Evolutionary conservation across 1,284 basidiomycete species (phyloP), one percentile per base, ranked within the genome.

Genomic region (Microbotryomycetes sp.): DNA sequence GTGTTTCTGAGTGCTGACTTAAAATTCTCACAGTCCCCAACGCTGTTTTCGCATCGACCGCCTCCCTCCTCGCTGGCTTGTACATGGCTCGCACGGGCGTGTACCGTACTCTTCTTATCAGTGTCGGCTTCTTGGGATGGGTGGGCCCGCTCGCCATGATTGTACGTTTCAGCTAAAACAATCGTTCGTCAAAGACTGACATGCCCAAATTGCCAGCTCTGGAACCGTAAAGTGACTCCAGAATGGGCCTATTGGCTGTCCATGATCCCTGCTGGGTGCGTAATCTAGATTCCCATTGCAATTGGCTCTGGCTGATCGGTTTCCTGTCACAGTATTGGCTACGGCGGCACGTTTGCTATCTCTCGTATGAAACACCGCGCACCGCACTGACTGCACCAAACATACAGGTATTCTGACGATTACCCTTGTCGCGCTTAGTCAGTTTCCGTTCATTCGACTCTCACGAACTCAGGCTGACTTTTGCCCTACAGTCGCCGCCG

Each of bases 41-140:
- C 55, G 74, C 74, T 54, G 67, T 76, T 54, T 67, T 75, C 28
- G 75, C 75, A 21, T 75, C 73, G 4, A 66, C 71, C 45, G 75
- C 75, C 67, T 76, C 75, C 64, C 66, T 76, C 28, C 73, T 74
- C 15, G 70, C 71, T 18, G 75, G 75, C 54, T 69, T 76, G 45
- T 69, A 75, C 59, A 76, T 76, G 71, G 73, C 73, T n/a, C 67
- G 73, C 26, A 73, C 73, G 2, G 75, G 75, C n/a, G 57, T 64
- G 18, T 76, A 76, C 68, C 71, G 72, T 62, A 64, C 48, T 24
- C 73, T 76, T 67, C 68, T 76, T 57, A 67, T 76, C 46, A 46
- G 66, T 45, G n/a, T 68, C 15, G 75, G 74, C 24, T 53, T 71
- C 9, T 64, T 68, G 28, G 75, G 72, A 49, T 65, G 75, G 45